Base-by-base conservation (phyloP, 805 yeast species). In the Hemisphaericaspora nanyangensis region DNA sequence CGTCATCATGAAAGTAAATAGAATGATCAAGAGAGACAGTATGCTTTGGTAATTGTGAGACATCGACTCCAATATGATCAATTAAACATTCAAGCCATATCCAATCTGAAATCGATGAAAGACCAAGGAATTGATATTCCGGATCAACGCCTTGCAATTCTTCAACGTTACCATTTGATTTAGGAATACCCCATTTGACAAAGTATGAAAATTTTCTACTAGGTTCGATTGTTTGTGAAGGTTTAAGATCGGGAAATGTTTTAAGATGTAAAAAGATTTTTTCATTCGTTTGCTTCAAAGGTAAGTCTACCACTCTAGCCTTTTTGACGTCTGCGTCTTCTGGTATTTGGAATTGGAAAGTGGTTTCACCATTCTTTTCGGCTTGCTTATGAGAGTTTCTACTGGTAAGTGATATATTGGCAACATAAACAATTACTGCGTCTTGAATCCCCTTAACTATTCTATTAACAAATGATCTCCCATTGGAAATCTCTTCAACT, bases 11-110 rank as follows among this genome's bases (percentile, higher is more conserved):
- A 63, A 83, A 80, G 55, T 80, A 79, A 20, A 85, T 71, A 0
- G 79, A 60, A 52, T 83, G 89, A 48, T 82, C 89, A 45, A 83
- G 56, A 13, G 85, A 78, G 2, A 79, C 81, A n/a, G 79, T 73
- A 45, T 77, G 71, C 17, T 13, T 25, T 2, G 40, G 61, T 37
- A 58, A 60, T 38, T 58, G 49, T 6, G 50, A 46, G 12, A 52
- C 56, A 17, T 40, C 44, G 3, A 60, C 62, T 4, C 61, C 63
- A 24, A 47, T 52, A 6, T 42, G 34, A n/a, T 52, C 48, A 12
- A 48, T 35, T 2, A 22, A 33, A 42, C 55, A 56, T 29, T 59
- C 57, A 15, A 63, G 39, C 13, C 55, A 55, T 20, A 64, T 54
- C 17, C 79, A 70, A 50, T 82, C 88, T 0, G 84, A 71, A 7